Base-by-base conservation (phyloP, 352 stramenopile genomes). In the Phytophthora aleatoria region DNA sequence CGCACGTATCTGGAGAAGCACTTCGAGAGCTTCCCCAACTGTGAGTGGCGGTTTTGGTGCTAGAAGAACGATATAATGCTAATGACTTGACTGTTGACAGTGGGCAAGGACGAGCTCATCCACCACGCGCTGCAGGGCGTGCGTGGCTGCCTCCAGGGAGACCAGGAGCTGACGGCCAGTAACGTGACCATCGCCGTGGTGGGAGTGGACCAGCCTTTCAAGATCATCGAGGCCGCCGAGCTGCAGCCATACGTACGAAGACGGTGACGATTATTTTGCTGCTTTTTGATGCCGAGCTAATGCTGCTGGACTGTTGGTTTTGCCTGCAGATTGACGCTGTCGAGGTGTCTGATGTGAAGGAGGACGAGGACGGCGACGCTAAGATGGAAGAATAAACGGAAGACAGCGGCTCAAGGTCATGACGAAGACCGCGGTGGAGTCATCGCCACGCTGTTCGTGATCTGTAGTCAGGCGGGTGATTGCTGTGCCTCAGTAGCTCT, bases 1-100 rank as follows among this genome's bases (percentile, higher is more conserved):
- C 94, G 97, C 71, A 99, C 98, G 59, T 99, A 99, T 78, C 84
- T 99, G 42, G 98, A 99, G 82, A 99, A 99, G 79, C 94, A 99
- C 79, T 98, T 97, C 66, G 90, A 99, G 56, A 92, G 67, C 47
- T 99, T 99, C 70, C 63, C 74, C 28, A 80, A 83, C 65, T 76
- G 87, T 95, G 75, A 58, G 84, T 89, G 16, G 31, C 44, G 33
- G 26, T 12, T 36, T 33, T 42, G n/a, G 4, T 12, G 15, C 10
- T 33, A n/a, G 28, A 11, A 9, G 26, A 6, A 41, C 3, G 35
- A 6, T 5, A 41, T 57, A 10, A 6, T 69, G 28, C 28, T 49
- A 28, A 49, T 15, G 30, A 50, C 42, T 45, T 35, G 2, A 67
- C 20, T n/a, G 13, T 44, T 62, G 59, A 43, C 50, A 95, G 87